phyloP scores from a whole-genome alignment of 1,284 basidiomycete species.

The Rhodotorula sp. region DNA sequence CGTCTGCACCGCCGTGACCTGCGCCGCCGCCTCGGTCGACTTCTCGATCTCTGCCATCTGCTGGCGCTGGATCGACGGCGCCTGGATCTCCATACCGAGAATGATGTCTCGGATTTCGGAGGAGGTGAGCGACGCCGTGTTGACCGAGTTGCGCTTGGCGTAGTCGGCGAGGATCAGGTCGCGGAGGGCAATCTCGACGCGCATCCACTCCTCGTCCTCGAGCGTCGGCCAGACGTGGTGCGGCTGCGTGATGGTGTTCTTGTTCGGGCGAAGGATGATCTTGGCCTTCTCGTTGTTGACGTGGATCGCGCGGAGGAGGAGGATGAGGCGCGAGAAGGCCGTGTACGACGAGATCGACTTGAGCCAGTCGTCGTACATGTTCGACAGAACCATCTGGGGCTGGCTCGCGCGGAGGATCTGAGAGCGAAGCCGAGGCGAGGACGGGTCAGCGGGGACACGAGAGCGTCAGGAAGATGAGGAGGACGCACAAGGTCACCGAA shows the following conservation, averaged over 20 bases:
- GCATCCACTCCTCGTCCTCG: constrained; percentile 97
- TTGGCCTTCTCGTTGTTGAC: constrained; percentile 99
- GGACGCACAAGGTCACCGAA: constrained; percentile 84
- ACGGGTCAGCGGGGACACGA: not conserved
- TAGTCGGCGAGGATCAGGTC: constrained; percentile 72
- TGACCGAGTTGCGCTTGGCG: constrained; percentile 98
- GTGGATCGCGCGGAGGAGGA: constrained; percentile 92
- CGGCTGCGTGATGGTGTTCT: constrained; percentile 89
- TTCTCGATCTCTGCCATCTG: constrained; percentile 99
- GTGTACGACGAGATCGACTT: constrained; percentile 99
- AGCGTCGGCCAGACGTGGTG: constrained; percentile 98
- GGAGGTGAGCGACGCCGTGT: constrained; percentile 93
- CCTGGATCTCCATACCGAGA: constrained; percentile 93
- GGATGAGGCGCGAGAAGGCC: constrained; percentile 95
- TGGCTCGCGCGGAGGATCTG: constrained; percentile 75
- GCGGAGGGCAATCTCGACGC: constrained; percentile 91
- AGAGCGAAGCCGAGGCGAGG: not conserved
- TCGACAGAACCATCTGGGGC: constrained; percentile 99
- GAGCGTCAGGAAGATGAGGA: constrained; percentile 4
- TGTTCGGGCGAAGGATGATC: constrained; percentile 55
- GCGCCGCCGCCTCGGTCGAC: constrained; percentile 86
- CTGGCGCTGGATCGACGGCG: constrained; percentile 80
- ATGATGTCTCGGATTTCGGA: constrained; percentile 97
- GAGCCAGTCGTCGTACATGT: constrained; percentile 98
- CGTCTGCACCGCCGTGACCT: constrained; percentile 96